Conservation (phyloP, 2,329 filamentous ascomycete species). For the Alternaria sp. region DNA sequence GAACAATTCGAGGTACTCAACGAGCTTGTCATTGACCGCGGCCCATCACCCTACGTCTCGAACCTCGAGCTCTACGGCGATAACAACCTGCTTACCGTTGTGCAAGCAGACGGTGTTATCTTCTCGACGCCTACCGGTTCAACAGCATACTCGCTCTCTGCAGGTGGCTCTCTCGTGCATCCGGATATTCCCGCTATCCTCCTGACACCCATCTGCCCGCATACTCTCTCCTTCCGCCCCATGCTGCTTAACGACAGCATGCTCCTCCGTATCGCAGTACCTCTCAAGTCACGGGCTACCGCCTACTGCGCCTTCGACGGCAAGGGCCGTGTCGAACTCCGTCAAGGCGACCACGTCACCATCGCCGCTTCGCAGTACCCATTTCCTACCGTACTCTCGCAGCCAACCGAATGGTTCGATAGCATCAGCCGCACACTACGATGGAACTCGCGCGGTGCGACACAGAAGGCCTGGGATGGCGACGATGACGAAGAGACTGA, state of each 20-base stretch:
- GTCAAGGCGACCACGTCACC: constrained; percentile 93
- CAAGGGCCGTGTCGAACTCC: constrained; percentile 92
- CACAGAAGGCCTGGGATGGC: constrained; percentile 82
- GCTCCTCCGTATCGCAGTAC: constrained; percentile 87
- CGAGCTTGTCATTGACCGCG: constrained; percentile 97
- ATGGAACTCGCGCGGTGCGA: constrained; percentile 93
- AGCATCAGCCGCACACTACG: constrained; percentile 89
- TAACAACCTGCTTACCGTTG: constrained; percentile 91
- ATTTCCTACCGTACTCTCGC: constrained; percentile 93
- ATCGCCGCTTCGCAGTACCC: constrained; percentile 96
- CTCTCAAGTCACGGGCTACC: constrained; percentile 83
- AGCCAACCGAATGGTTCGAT: constrained; percentile 94
- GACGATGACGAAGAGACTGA: constrained; percentile 58
- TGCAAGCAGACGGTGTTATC: constrained; percentile 97
- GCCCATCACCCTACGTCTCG: constrained; percentile 95
- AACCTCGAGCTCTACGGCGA: constrained; percentile 97
- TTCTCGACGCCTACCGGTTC: constrained; percentile 92
- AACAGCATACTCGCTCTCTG: constrained; percentile 95
- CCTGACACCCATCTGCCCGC: constrained; percentile 95
- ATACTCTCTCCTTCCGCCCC: constrained; percentile 94
- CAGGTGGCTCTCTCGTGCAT: constrained; percentile 93
- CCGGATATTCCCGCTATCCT: constrained; percentile 97
- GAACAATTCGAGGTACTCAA: constrained; percentile 99
- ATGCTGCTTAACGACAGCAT: constrained; percentile 98
- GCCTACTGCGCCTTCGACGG: constrained; percentile 98